Percentiles rank a stretch among this genome's conserved stretches.
Conservation (phyloP, 768 basidiomycete genomes). For the Trametopsis cervina region DNA sequence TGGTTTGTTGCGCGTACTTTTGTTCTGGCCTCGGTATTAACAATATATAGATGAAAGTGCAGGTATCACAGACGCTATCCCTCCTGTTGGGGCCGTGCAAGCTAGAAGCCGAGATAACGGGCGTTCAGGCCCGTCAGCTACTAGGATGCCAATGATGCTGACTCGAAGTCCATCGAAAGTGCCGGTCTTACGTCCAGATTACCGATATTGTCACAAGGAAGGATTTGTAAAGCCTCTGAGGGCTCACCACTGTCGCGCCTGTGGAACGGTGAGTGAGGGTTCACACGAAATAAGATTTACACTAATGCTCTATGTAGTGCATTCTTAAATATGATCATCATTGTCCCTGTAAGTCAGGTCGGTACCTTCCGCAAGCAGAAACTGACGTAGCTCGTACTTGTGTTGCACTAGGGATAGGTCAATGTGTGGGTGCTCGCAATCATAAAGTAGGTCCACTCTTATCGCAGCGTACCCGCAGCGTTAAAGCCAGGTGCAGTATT, state of each 20-base stretch:
- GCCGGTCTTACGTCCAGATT: constrained; percentile 50
- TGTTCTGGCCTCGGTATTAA: background rate
- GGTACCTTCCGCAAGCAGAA: background rate
- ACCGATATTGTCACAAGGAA: constrained; percentile 62
- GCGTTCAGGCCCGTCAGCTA: background rate
- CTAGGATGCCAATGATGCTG: constrained; percentile 15
- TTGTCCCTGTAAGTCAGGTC: constrained; percentile 63
- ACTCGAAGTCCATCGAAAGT: constrained; percentile 29
- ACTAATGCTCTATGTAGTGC: constrained; percentile 42
- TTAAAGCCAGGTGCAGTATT: constrained; percentile 45
- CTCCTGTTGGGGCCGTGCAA: constrained; percentile 16
- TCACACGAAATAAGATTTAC: background rate
- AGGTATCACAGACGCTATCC: constrained; percentile 17
- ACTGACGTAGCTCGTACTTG: too few relatives aligned
- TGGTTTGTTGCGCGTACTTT: background rate
- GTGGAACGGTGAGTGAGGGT: constrained; percentile 60
- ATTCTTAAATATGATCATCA: constrained; percentile 84
- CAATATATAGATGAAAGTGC: constrained; percentile 8
- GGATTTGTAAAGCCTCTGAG: constrained; percentile 65
- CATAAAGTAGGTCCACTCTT: constrained; percentile 53
- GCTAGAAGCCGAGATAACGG: constrained; percentile 6
- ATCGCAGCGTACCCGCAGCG: background rate
- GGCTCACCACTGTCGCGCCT: constrained; percentile 74
- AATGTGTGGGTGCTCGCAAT: constrained; percentile 90
- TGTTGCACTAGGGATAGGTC: constrained; percentile 67